Evolutionary conservation across 495 filamentous ascomycete genomes (phyloP), one percentile per base, ranked within the genome.

Genomic region (Penicillium mononematosum): DNA sequence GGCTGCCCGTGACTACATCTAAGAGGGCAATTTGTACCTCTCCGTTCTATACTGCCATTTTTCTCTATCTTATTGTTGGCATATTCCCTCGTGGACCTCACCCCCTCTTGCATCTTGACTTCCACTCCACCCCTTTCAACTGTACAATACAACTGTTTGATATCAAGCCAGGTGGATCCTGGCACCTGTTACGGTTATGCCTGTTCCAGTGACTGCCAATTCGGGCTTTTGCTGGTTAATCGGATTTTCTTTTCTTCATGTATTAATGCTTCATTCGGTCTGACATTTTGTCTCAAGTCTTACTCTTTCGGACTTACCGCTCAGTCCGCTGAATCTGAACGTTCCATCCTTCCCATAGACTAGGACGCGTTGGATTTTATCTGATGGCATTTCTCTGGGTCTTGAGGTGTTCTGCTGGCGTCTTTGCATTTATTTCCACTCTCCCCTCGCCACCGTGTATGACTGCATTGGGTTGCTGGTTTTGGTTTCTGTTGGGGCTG

Each of bases 1-100:
- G 87, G 94, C 89, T 74, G 92, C 88, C 55, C 85, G 95, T 70
- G 94, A 98, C 76, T 98, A 94, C 67, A 90, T 91, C 42, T 92
- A 81, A 89, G 61, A 22, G 25, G 36, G 31, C 32, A 53, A 38
- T 25, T 2, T 3, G 45, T 36, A 41, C 24, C 44, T 55, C 24
- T 46, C 16, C 31, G 24, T 27, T 45, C 19, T n/a, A 53, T 41
- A 19, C 16, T 47, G 16, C 51, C 31, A 20, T 11, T 17, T 44
- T 42, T 31, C 43, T 32, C 38, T 48, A 27, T 38, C 48, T 48
- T 45, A 20, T 39, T 34, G 12, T 41, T 52, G 27, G 61, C 55
- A 42, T 56, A 32, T 45, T 50, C 32, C 44, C 20, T n/a, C 45
- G 20, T 41, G 50, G 38, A 32, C 12, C 45, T 62, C 44, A 19